Conservation (phyloP, 352 stramenopile species). For the Phytophthora fragariae region DNA sequence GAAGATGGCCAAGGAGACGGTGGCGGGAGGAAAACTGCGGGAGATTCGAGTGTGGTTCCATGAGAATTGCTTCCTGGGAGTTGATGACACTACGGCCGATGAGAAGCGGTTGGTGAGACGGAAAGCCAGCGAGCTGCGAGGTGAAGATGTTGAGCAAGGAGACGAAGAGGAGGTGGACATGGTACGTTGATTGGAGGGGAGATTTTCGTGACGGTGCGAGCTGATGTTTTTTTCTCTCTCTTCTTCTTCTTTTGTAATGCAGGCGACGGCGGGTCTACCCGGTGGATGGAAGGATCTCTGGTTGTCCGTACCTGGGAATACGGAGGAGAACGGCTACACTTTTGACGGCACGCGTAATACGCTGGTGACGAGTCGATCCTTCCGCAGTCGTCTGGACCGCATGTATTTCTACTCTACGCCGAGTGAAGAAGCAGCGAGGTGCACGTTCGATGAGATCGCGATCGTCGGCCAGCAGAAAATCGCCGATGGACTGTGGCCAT, state of each 20-base stretch:
- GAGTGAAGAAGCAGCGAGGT: no score
- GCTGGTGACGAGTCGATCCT: no score
- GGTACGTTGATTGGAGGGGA: conserved; percentile 7
- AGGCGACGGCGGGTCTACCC: no score
- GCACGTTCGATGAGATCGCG: no score
- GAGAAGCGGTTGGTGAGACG: conserved; percentile 55
- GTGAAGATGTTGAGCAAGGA: conserved; percentile 17
- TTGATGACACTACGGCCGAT: conserved; percentile 30
- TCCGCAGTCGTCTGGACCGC: no score
- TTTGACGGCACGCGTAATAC: no score
- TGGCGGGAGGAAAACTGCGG: conserved; percentile 51
- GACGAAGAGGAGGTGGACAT: conserved; percentile 33
- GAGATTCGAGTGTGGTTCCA: conserved; percentile 76
- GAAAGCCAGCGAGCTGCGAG: conserved; percentile 5
- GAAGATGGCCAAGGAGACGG: conserved; percentile 52
- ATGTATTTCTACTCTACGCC: no score
- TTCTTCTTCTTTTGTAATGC: neutral
- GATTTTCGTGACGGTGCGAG: neutral
- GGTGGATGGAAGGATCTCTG: no score
- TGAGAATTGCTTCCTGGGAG: conserved; percentile 53
- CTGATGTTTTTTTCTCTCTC: neutral
- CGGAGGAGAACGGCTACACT: no score
- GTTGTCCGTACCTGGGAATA: no score
- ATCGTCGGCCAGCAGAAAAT: no score
- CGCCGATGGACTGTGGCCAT: no score